phyloP scores from a whole-genome alignment of 75 land plant genomes.

The Sequoiadendron giganteum region DNA sequence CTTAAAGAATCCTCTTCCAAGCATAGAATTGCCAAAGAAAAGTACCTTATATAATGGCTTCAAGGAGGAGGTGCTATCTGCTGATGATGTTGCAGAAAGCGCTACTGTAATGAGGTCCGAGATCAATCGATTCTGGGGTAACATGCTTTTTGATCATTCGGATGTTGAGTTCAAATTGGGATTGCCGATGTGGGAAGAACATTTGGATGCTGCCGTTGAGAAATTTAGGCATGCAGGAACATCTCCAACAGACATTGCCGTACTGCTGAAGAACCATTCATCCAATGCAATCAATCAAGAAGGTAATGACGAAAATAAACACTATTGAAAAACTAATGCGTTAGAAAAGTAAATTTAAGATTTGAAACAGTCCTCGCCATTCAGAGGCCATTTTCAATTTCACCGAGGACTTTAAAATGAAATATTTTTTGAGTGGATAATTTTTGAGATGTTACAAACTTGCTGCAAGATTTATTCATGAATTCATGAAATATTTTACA shows the following conservation, averaged over 20 bases:
- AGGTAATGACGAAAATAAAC: slow-evolving; percentile 33
- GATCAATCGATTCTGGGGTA: slow-evolving; percentile 71
- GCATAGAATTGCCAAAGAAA: no score
- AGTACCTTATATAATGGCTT: no score
- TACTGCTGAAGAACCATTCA: slow-evolving; percentile 74
- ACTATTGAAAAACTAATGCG: background rate
- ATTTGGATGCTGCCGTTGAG: slow-evolving; percentile 64
- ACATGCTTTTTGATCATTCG: slow-evolving; percentile 72
- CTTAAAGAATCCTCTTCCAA: no score
- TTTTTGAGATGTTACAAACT: background rate
- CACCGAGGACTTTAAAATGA: background rate
- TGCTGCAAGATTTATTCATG: background rate
- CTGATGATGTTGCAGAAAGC: slow-evolving; percentile 57
- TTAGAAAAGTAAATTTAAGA: background rate
- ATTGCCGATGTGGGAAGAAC: slow-evolving; percentile 62
- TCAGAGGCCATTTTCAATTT: background rate
- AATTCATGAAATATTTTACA: slow-evolving; percentile 18
- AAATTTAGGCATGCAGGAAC: slow-evolving; percentile 74
- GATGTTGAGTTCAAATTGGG: slow-evolving; percentile 63
- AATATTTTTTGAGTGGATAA: background rate
- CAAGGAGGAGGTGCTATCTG: slow-evolving; percentile 16
- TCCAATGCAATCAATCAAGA: slow-evolving; percentile 60
- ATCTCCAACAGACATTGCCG: slow-evolving; percentile 69
- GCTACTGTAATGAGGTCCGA: slow-evolving; percentile 61
- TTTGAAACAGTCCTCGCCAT: background rate